Base-by-base conservation (phyloP, 345 rosid genomes). In the Eutrema japonicum region DNA sequence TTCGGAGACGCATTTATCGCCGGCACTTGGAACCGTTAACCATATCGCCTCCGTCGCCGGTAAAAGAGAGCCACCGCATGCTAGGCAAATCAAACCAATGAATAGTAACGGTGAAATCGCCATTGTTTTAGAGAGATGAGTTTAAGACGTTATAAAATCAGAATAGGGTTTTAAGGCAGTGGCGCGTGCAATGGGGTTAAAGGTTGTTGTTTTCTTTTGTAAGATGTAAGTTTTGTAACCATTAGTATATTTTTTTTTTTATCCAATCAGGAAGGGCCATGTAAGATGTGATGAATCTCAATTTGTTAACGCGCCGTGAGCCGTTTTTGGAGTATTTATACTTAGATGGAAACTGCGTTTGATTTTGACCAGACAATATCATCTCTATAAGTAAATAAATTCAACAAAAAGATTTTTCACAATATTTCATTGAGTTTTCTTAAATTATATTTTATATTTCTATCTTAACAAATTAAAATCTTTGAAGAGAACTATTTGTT, bases 1-100 rank as follows among this genome's bases (percentile, higher is more conserved):
- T 58, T 77, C 80, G 12, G 41, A 48, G 7, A 77, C 40, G 41
- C 76, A 77, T 64, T 2, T 77, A 10, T 47, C 66, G 0, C 80
- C 76, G 1, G 66, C 5, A 10, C 7, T 13, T 64, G 80, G 80
- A 70, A 77, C 52, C 2, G 76, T 70, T 40, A 77, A 40, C 80
- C 76, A 77, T 64, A 77, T 64, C 1, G 72, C 71, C 18, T 77
- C 67, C 48, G 2, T 38, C 26, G 4, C 27, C 8, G 61, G 54
- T 4, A 77, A 55, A 64, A 70, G 29, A 71, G 29, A 77, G 27
- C 67, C 36, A 54, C 55, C 42, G 41, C 53, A 6, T 54, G 22
- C 13, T 6, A 76, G 52, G 71, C 42, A 76, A 22, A 77, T 58
- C 54, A 77, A 57, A 50, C 60, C 41, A 56, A 77, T 49, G 47